Percentiles rank a stretch among this genome's conserved stretches.
Conservation (phyloP, 441 rosid genomes). For the Breynia disticha region DNA sequence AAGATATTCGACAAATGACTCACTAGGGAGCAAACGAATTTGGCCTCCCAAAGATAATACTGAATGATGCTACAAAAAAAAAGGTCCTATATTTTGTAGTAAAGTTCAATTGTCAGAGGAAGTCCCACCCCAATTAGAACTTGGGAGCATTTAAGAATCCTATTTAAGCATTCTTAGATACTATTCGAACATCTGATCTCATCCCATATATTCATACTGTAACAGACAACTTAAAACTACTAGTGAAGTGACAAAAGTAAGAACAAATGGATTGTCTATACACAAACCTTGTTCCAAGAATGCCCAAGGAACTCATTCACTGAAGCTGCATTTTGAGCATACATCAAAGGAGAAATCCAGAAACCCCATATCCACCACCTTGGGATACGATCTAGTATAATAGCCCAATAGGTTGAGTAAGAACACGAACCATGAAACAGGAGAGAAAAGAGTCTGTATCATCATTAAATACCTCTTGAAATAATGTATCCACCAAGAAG, state of each 20-base stretch:
- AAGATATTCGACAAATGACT: no score
- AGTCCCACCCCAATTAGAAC: no score
- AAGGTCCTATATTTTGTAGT: no score
- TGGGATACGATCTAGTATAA: conserved; percentile 65
- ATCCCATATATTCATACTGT: no score
- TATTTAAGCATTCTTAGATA: no score
- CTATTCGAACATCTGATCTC: no score
- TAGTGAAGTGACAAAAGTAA: no score
- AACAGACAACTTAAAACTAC: neutral
- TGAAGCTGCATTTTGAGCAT: conserved; percentile 94
- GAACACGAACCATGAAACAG: neutral
- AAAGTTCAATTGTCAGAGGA: no score
- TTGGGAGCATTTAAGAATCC: no score
- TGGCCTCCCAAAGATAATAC: no score
- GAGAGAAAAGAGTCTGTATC: neutral
- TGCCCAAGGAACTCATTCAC: conserved; percentile 91
- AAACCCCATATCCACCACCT: conserved; percentile 98
- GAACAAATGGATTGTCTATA: neutral
- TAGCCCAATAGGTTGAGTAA: conserved; percentile 9
- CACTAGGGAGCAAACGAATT: no score
- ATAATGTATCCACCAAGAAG: conserved; percentile 88
- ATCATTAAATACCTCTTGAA: conserved; percentile 60
- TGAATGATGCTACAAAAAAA: no score
- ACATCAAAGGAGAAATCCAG: conserved; percentile 94
- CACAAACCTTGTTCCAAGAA: conserved; percentile 74